Evolutionary conservation across 2,329 filamentous ascomycete species (phyloP), one percentile per base, ranked within the genome.

Genomic region (Nemania serpens): DNA sequence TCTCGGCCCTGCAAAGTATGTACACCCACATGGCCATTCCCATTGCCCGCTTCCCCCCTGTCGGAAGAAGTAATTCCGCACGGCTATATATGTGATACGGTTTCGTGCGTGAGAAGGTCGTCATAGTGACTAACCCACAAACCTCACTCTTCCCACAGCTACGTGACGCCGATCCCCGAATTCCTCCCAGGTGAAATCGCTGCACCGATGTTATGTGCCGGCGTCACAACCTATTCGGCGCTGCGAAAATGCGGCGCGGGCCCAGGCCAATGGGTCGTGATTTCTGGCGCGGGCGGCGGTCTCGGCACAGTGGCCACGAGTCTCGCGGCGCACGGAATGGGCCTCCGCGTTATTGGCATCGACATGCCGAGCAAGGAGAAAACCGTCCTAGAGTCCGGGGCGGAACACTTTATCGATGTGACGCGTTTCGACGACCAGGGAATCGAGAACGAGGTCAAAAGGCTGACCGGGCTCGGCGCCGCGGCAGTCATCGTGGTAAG

Each of bases 191-290:
- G 65, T 4, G 66, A 64, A 36, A n/a, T 59, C 2, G 64, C 64
- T 1, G 64, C 66, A 2, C 65, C 63, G 0, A 64, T 67, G 63
- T 58, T 66, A 49, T 67, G 65, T 54, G 65, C 60, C 1, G 65
- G 65, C 22, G 22, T 67, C n/a, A 68, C 66, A 17, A 59, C 56
- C 9, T 68, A 65, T 58, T 46, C 59, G 7, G 64, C 64, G 1
- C 58, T 68, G 42, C 59, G 51, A 5, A 60, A 58, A 9, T 57
- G 56, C 49, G 62, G 62, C 36, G 64, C 66, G 17, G 34, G 4
- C 3, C 33, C 53, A 2, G 65, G 65, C 2, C 58, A 67, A 36
- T 66, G 65, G 65, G 43, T 67, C 33, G 65, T 57, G 18, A 53
- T 66, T 18, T 53, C 61, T n/a, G 63, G 65, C 22, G 63, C 65